Conservation (phyloP, 495 filamentous ascomycete species). For the Podospora sp. region DNA sequence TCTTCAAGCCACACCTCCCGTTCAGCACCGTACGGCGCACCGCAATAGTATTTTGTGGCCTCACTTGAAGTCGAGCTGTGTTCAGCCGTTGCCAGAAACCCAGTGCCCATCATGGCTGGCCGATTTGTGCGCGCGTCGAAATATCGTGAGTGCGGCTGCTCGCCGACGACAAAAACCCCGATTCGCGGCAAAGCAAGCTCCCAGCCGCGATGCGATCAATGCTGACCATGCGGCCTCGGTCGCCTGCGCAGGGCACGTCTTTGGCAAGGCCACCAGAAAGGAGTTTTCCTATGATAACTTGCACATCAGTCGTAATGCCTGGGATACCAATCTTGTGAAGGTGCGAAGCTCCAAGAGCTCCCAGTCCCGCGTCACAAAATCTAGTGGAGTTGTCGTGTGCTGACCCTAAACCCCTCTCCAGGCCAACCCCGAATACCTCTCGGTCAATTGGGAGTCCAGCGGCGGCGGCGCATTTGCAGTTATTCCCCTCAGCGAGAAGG, state of each 20-base stretch:
- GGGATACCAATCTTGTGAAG: slow-evolving; percentile 98
- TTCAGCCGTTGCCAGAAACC: slow-evolving; percentile 3
- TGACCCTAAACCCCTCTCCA: slow-evolving; percentile 41
- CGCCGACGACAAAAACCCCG: slow-evolving; percentile 28
- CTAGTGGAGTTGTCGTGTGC: slow-evolving; percentile 19
- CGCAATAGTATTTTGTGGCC: slow-evolving; percentile 2
- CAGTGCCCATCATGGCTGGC: slow-evolving; percentile 72
- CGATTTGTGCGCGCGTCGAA: slow-evolving; percentile 98
- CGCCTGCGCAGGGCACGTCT: slow-evolving; percentile 79
- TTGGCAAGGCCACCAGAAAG: slow-evolving; percentile 90
- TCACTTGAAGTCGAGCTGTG: not conserved
- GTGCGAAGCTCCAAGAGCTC: slow-evolving; percentile 43
- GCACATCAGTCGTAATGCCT: slow-evolving; percentile 91
- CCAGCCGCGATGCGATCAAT: slow-evolving; percentile 7
- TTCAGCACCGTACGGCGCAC: slow-evolving; percentile 1
- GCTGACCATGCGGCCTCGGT: slow-evolving; percentile 28
- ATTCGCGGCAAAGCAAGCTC: slow-evolving; percentile 14
- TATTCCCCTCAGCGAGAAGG: slow-evolving; percentile 85
- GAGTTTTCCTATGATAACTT: slow-evolving; percentile 96
- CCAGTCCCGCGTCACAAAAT: not conserved
- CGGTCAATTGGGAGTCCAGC: slow-evolving; percentile 97
- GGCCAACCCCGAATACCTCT: slow-evolving; percentile 93
- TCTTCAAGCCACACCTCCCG: slow-evolving; percentile 6
- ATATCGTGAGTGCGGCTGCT: slow-evolving; percentile 71
- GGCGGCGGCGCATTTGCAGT: slow-evolving; percentile 97